A percentile compares a stretch with the other conserved stretches of the same genome.
Conservation (phyloP, 805 yeast genomes). For the Lipomyces orientalis region DNA sequence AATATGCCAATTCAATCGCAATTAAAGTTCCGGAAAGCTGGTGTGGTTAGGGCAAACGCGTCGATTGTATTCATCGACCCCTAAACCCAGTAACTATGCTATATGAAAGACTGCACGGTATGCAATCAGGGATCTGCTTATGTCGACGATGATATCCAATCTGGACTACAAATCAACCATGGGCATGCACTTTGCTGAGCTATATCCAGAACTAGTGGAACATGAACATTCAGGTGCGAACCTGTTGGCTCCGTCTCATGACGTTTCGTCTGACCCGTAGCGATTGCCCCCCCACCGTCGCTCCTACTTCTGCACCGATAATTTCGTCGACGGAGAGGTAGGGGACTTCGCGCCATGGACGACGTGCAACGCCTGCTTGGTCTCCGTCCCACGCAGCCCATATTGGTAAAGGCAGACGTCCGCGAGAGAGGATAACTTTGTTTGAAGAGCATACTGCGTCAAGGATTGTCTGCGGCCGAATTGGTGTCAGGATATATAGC, state of each 20-base stretch:
- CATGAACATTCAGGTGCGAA: constrained; percentile 43
- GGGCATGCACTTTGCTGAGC: constrained; percentile 80
- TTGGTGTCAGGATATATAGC: constrained; percentile 22
- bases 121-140: constrained; percentile 65
- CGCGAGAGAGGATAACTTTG: constrained; percentile 23
- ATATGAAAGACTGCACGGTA: constrained; percentile 70
- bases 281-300: constrained; percentile 23
- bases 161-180: constrained; percentile 60
- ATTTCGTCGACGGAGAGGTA: constrained; percentile 22
- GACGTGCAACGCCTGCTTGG: constrained; percentile 15
- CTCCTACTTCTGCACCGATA: constrained; percentile 4
- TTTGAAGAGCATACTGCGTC: not conserved
- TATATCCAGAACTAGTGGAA: constrained; percentile 77
- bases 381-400: constrained; percentile 27
- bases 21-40: no score
- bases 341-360: constrained; percentile 26
- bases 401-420: constrained; percentile 27
- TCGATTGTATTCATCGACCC: no score
- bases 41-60: no score
- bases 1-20: no score
- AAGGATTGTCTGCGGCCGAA: not conserved
- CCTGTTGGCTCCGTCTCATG: constrained; percentile 26
- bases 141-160: constrained; percentile 68
- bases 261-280: constrained; percentile 32
- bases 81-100: not conserved